Evolutionary conservation across 2,329 filamentous ascomycete species (phyloP), one percentile per base, ranked within the genome.

Genomic region (Alternaria sp.): DNA sequence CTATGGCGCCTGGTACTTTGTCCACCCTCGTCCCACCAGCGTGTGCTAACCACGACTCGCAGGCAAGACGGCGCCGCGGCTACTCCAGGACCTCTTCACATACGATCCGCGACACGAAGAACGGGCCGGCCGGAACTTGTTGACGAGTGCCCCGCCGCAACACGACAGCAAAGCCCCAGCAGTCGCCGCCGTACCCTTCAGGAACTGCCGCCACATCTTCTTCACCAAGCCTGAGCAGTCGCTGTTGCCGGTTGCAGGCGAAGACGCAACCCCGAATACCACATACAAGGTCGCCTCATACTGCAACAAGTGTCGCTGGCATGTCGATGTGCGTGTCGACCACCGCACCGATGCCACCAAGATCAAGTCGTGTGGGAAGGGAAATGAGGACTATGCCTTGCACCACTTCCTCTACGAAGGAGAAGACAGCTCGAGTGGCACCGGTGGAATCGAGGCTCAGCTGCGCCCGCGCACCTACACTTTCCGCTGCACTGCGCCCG

Each of bases 281-380:
- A 73, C 82, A 50, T 88, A 86, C 73, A 87, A 84, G 67, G 81
- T 90, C 26, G 85, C 89, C 15, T 84, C 88, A 4, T 84, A 88
- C 67, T 92, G 90, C 77, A 79, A 83, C 59, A 83, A 81, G 62
- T 92, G 90, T 74, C 85, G 87, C 55, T 83, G 84, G 71, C 89
- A 92, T 77, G 80, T 91, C 46, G 84, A 88, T 67, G 74, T 92
- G 21, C 79, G 80, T 11, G 82, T 90, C 32, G 83, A 85, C 62
- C 87, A 86, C 67, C 81, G 80, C 25, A 70, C 72, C 12, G 74
- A 81, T n/a, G 76, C 73, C 50, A 77, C 77, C 30, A 77, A 73
- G 53, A 73, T 74, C 45, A 60, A 64, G 28, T 79, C 83, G 6
- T 87, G 85, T 68, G 84, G 62, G 6, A 65, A 59, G 36, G 59